Base-by-base conservation (phyloP, 768 basidiomycete species). In the Peribolospora baueri region DNA sequence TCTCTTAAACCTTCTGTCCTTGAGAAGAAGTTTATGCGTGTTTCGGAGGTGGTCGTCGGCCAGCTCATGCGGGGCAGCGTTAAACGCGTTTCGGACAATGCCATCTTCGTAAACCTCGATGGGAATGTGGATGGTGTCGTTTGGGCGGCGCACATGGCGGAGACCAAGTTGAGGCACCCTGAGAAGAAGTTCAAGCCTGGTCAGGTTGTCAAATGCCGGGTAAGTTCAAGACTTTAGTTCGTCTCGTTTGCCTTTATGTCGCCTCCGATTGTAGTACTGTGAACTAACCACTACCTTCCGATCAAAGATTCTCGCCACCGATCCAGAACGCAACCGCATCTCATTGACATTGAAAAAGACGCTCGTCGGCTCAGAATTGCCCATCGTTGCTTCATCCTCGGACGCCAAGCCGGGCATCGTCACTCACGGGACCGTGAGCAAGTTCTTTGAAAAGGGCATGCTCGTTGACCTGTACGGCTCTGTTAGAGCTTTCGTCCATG, bases 81-180 rank as follows among this genome's bases (percentile, higher is more conserved):
- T 59, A 90, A 85, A 69, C 79, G 76, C 58, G 73, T 98, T 51
- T 80, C 80, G 3, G 80, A 84, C 56, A 73, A 76, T 42, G 81
- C 76, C 0, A 69, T 98, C 43, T 91, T 93, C 63, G 77, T 97
- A 46, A 78, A 83, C 39, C 71, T 97, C 54, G 78, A 81, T 4
- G 86, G 84, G 5, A 84, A 76, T 57, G 79, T 95, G 41, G 86
- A 93, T 63, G 93, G 84, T 39, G 81, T 93, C 38, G 73, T 95
- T 25, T 93, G 85, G 83, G 88, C 90, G 0, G 76, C 79, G 58
- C 93, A 97, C 65, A 93, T 84, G 65, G 87, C 93, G 8, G 93
- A 98, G 66, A 88, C 97, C 62, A 65, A 71, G n/a, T 73, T 97
- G 61, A 88, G 61, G 65, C 83, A 95, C 65, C 91, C 91, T 7